Evolutionary conservation across 2,329 filamentous ascomycete species (phyloP), one percentile per base, ranked within the genome.

Genomic region (Microcyclospora tardicrescens): DNA sequence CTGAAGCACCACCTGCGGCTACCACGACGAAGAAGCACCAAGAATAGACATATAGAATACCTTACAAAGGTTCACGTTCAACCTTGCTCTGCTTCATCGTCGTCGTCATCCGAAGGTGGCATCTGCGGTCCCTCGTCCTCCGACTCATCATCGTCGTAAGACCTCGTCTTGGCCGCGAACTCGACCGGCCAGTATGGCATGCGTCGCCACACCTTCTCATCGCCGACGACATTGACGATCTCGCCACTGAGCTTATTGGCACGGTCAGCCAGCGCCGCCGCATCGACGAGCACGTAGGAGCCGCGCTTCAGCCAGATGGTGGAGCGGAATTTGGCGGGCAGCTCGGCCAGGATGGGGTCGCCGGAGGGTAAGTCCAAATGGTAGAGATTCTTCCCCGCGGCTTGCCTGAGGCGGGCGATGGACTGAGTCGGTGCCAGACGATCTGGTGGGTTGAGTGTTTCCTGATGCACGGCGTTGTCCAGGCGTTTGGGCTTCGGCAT

Each of bases 251-350:
- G 73, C 59, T 85, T 86, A 52, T 85, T 85, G 33, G 81, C 79
- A 37, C 78, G 65, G 16, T 72, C 75, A 19, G 77, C 75, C 29
- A 79, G 67, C 2, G 73, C 68, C 24, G 71, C 69, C 16, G 75
- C 80, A 48, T 96, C 83, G 11, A 94, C 72, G 10, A 96, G 64
- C 24, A 95, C 86, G 60, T 80, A 96, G 0, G 85, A 84, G 24
- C 86, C 83, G 13, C 85, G 78, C 61, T 83, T 87, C 59, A 96
- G 82, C 84, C 85, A 96, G 46, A 96, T 84, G 2, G 84, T 91
- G 47, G 84, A 91, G 44, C 89, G 82, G 58, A 96, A 95, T 31
- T 79, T 77, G 16, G 84, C 68, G 9, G 84, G 81, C 14, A 98
- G 75, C 66, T 95, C 86, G 15, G 86, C 79, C 13, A 93, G 66